phyloP scores from a whole-genome alignment of 306 rosid species.

The Dalbergia oliveri region DNA sequence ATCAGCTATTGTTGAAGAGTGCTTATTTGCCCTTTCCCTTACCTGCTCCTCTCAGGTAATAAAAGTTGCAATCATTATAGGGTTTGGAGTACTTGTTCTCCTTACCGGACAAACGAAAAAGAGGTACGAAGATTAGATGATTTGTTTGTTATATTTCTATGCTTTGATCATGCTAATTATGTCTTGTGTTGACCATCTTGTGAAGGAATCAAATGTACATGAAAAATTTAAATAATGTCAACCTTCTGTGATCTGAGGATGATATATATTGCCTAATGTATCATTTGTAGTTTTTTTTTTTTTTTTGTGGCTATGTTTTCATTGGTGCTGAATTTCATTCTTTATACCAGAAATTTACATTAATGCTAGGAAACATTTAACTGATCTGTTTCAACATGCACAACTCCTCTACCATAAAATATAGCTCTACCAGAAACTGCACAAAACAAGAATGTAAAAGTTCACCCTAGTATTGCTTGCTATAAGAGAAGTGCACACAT shows the following conservation, averaged over 20 bases:
- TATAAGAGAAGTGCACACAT: not conserved
- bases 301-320: not conserved
- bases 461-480: not conserved
- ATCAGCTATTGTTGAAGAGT: slow-evolving; percentile 20
- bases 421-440: not conserved
- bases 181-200: slow-evolving; percentile 28
- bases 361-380: not conserved
- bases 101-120: slow-evolving; percentile 72
- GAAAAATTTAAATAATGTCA: slow-evolving; percentile 33
- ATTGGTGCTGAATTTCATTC: not conserved
- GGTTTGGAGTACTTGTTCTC: slow-evolving; percentile 87
- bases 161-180: not conserved
- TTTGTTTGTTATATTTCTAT: slow-evolving; percentile 20
- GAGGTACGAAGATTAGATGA: slow-evolving; percentile 47
- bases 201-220: slow-evolving; percentile 23
- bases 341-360: not conserved
- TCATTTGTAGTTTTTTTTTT: not conserved
- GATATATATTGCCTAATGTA: not conserved
- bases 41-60: slow-evolving; percentile 60
- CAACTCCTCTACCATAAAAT: not conserved
- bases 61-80: slow-evolving; percentile 75
- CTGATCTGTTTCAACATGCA: slow-evolving; percentile 12
- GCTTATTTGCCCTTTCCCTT: slow-evolving; percentile 12
- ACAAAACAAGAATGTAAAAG: not conserved
- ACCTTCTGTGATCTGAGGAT: slow-evolving; percentile 7